Base-by-base conservation (phyloP, 306 rosid genomes). In the Pachyrhizus erosus region DNA sequence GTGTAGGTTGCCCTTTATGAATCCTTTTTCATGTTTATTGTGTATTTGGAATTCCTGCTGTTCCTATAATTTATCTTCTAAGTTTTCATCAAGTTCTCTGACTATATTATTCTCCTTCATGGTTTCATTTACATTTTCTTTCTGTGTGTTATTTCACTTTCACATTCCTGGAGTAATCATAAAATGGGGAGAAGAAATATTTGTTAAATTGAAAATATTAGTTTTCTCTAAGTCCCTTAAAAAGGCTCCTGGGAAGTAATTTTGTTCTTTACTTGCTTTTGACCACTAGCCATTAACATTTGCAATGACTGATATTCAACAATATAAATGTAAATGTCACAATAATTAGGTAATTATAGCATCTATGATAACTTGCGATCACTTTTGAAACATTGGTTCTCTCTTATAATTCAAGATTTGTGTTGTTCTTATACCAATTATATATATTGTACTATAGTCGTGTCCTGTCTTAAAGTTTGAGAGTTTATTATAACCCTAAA, bases 151-250 rank as follows among this genome's bases (percentile, higher is more conserved):
- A 26, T 68, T 52, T 31, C 24, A 10, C 57, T 58, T 80, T 60
- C 26, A 42, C 78, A 43, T 55, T 80, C 72, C 14, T 60, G 14
- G 46, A 60, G 18, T 80, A 54, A 33, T 23, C 62, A 80, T 45
- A 33, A 71, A 57, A n/a, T 24, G 39, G 82, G 45, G 40, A 67
- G 66, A 18, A 23, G 42, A 60, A 39, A 18, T 26, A 65, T 24
- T 18, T 57, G 21, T 80, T 9, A 15, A 24, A 68, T 15, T 7
- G 61, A 73, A 70, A 70, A 27, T 18, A 43, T 48, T 23, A 10
- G 58, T 29, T 40, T 43, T 21, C 65, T 60, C 21, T 1, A 31
- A 13, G 39, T 58, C 73, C 34, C 12, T 29, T 70, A 23, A 23
- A 54, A 67, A 27, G 24, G 26, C 57, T 71, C n/a, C 31, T 40